Evolutionary conservation across 257 asterid genomes (phyloP).

Genomic region (Solanum ossicruentum): DNA sequence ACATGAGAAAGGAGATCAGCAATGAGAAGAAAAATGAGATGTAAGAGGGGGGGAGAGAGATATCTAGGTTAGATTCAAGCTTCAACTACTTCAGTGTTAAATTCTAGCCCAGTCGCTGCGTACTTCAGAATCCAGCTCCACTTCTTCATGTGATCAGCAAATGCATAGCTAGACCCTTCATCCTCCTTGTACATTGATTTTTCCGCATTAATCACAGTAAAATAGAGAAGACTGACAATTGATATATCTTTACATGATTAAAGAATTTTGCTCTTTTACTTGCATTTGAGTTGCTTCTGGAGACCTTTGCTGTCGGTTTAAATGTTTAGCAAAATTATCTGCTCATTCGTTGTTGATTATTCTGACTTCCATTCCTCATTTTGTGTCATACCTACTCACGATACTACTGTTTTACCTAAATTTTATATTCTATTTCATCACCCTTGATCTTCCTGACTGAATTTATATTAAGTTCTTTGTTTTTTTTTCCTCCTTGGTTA

Average conservation of each 20-base stretch:
- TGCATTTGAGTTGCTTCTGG: neutral
- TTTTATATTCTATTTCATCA: neutral
- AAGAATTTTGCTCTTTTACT: neutral
- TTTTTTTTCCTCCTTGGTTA: neutral
- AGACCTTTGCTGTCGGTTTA: neutral
- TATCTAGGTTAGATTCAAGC: neutral
- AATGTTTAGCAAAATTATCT: neutral
- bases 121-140: neutral
- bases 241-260: neutral
- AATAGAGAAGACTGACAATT: neutral
- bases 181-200: neutral
- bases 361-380: neutral
- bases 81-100: neutral
- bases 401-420: neutral
- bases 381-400: neutral
- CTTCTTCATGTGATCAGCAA: neutral
- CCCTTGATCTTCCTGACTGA: neutral
- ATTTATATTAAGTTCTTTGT: neutral
- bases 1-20: neutral
- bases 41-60: neutral
- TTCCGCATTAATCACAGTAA: neutral
- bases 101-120: neutral
- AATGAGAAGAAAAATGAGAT: neutral
- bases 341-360: neutral
- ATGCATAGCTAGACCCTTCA: neutral